These are phyloP conservation scores for Pyrus hybrid DNA, from an alignment of 331 rosid species.

Conservation along the genomic window DNA sequence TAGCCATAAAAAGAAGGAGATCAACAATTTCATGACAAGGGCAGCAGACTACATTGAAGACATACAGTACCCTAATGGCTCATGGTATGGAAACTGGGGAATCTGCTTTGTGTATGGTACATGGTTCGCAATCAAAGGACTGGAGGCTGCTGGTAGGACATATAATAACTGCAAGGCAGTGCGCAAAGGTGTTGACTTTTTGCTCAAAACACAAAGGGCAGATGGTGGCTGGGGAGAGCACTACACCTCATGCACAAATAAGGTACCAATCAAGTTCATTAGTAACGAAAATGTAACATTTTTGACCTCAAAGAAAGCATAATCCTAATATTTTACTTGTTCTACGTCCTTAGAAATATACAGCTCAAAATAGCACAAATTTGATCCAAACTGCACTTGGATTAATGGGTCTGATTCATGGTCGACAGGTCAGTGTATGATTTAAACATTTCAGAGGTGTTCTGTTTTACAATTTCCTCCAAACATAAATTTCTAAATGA, in stretches of 20 bases:
- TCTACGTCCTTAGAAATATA: conserved; percentile 33
- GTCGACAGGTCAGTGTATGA: conserved; percentile 47
- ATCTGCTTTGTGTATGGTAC: conserved; percentile 81
- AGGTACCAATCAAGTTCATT: conserved; percentile 18
- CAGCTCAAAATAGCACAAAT: conserved; percentile 59
- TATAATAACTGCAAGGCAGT: conserved; percentile 47
- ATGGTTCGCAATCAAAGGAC: conserved; percentile 72
- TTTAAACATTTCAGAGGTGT: not conserved
- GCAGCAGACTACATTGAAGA: conserved; percentile 58
- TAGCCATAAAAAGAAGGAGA: conserved; percentile 57
- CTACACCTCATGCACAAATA: conserved; percentile 65
- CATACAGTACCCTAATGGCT: conserved; percentile 56
- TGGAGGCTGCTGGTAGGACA: conserved; percentile 67
- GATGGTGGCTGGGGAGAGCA: conserved; percentile 96
- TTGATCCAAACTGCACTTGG: conserved; percentile 80
- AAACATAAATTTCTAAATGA: too few species aligned
- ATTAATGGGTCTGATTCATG: conserved; percentile 69
- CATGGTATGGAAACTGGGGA: conserved; percentile 94
- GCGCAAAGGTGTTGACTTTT: conserved; percentile 53
- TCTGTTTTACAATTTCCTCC: not conserved
- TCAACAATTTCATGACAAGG: conserved; percentile 47
- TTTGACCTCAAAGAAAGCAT: not conserved
- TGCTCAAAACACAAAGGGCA: conserved; percentile 46
- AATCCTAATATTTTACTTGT: not conserved
- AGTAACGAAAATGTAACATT: too few species aligned